Conservation (phyloP, 768 basidiomycete genomes). For the Kwoniella heveanensis region DNA sequence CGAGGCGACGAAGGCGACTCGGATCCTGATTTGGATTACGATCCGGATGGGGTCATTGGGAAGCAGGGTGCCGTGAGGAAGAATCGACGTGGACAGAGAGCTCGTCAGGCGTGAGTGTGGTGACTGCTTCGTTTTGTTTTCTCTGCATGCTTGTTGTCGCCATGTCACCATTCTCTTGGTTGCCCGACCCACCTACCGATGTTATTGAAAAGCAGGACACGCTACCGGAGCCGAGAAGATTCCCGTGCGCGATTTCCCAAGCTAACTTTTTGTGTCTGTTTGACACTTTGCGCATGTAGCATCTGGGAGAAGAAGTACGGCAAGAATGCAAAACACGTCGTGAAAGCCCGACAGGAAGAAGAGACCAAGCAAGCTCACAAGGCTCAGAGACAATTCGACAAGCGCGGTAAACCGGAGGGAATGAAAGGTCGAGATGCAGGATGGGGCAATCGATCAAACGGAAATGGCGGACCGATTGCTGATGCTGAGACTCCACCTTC, state of each 20-base stretch:
- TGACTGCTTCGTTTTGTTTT: background rate
- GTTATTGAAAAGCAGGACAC: no score
- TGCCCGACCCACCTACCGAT: no score
- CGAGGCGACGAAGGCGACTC: constrained; percentile 76
- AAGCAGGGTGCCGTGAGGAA: constrained; percentile 63
- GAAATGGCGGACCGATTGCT: background rate
- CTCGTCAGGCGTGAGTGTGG: constrained; percentile 81
- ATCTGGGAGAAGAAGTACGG: constrained; percentile 99
- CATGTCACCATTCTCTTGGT: no score
- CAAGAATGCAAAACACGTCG: constrained; percentile 84
- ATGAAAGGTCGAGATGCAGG: constrained; percentile 17
- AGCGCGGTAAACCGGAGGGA: constrained; percentile 11
- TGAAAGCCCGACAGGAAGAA: constrained; percentile 60
- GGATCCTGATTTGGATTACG: constrained; percentile 67
- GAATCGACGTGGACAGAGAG: constrained; percentile 89
- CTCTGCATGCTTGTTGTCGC: no score
- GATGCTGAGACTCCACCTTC: constrained; percentile 12
- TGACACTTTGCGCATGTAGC: constrained; percentile 57
- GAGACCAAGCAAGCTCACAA: constrained; percentile 2
- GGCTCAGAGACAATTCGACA: constrained; percentile 22
- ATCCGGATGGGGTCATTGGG: constrained; percentile 60
- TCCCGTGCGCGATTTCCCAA: no score
- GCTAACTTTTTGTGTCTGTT: no score
- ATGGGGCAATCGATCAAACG: background rate
- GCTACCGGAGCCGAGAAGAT: no score